Base-by-base conservation (phyloP, 768 basidiomycete species). In the Trametes coccinea region DNA sequence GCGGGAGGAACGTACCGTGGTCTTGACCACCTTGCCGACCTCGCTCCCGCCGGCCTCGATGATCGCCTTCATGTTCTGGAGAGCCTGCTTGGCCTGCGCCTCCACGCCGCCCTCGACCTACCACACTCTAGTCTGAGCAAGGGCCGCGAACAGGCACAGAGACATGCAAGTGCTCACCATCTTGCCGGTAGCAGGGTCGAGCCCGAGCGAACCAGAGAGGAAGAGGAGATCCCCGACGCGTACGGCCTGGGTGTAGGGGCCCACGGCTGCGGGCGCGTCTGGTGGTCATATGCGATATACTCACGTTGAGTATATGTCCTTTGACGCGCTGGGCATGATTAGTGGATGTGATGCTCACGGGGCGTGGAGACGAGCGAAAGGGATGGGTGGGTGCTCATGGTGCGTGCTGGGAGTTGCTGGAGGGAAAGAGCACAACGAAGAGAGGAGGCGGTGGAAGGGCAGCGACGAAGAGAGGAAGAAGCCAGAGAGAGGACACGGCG, bases 171-270 rank as follows among this genome's bases (percentile, higher is more conserved):
- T 22, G 22, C 22, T 22, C 16, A 92, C 89, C 68, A 95, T 76
- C 68, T 87, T 78, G 75, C 84, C 86, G 11, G 85, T 86, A 33
- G 76, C 70, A 10, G 94, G 90, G 70, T 90, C 84, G 58, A 97
- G 78, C 2, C 93, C 89, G 69, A 98, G 89, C 72, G 88, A 90
- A 49, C 96, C 96, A 2, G 93, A 95, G 47, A 87, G 81, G 77
- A 96, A 99, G 66, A 98, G 84, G 60, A 94, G 82, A 67, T 91
- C 85, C 53, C 90, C 90, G 53, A 83, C 82, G 70, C 89, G 90
- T 76, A 95, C 84, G 4, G 87, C 95, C 77, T 96, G 91, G 1
- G 85, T 87, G 77, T 96, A 96, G 34, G 94, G 94, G 0, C 92
- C 92, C 61, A 93, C 84, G 0, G 92, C 91, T 16, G 84, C 80